Base-by-base conservation (phyloP, 2,329 filamentous ascomycete species). In the Pseudogymnoascus sp. region DNA sequence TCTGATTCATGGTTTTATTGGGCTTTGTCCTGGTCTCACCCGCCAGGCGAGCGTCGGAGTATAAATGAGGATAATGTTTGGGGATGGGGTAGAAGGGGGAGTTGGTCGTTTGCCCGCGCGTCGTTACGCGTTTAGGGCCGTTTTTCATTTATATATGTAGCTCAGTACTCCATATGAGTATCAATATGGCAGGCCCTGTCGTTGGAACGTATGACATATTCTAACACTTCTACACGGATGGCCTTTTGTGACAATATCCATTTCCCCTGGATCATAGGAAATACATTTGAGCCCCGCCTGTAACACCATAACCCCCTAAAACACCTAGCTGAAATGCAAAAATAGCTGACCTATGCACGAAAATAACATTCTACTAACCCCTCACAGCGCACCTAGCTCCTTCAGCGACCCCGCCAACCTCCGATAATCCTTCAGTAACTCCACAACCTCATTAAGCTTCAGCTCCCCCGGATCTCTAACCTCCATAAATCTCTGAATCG, bases 351-450 rank as follows among this genome's bases (percentile, higher is more conserved):
- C n/a, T 50, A 50, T 50, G 43, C 43, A 12, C 43, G 2, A 6
- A 30, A 30, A 30, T 50, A 50, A 50, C 43, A 50, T 18, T 25
- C 30, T 18, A 25, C 11, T 25, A n/a, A 11, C 54, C n/a, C 35
- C 20, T 63, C 80, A 79, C 68, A 88, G 84, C 8, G 83, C 84
- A 18, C 79, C 84, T 70, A 83, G 74, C 57, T 85, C 82, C 67
- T 83, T 84, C 62, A 92, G 71, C 7, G 82, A 82, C 28, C 78
- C 78, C 0, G 88, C 88, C 54, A 93, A 74, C 60, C 89, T 78
- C 67, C 89, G 83, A 69, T 93, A 93, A 71, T 93, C 89, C 61
- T 83, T 79, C 20, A 93, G 74, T 57, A 93, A 75, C 61, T 88
- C 83, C 22, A 87, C 74, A 16, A 93, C 85, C 68, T 93, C 90